Evolutionary conservation across 2,329 filamentous ascomycete species (phyloP).

Genomic region (Penicillium digitatum): DNA sequence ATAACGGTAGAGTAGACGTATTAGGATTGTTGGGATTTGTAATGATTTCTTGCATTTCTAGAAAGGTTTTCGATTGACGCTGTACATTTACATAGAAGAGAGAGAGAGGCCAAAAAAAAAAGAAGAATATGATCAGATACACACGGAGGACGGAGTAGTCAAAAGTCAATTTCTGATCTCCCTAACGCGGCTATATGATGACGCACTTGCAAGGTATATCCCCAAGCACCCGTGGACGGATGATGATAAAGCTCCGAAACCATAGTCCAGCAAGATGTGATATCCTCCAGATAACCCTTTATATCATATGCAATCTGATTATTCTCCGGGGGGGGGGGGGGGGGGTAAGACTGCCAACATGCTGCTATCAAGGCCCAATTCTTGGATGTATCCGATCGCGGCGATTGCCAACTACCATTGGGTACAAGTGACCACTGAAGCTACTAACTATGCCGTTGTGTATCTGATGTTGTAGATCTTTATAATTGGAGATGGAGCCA

Average conservation of each 20-base stretch:
- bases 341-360: background rate
- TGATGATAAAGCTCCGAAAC: conserved; percentile 2
- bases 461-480: conserved; percentile 4
- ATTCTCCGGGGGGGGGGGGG: background rate
- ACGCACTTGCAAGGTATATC: conserved; percentile 1
- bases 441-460: background rate
- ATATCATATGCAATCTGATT: conserved; percentile 2
- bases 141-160: background rate
- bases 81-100: background rate
- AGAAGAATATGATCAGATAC: background rate
- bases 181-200: conserved; percentile 4
- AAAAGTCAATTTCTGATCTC: background rate
- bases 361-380: background rate
- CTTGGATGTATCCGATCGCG: conserved; percentile 1
- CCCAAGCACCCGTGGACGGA: background rate
- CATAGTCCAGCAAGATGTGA: background rate
- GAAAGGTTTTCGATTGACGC: background rate
- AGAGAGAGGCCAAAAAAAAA: background rate
- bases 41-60: background rate
- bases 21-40: background rate
- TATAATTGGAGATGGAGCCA: conserved; percentile 4
- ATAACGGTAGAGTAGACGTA: conserved; percentile 1
- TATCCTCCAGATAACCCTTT: background rate
- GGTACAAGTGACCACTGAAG: background rate
- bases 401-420: background rate